phyloP scores from a whole-genome alignment of 2,329 filamentous ascomycete species.

The Phyllosticta citribraziliensis region DNA sequence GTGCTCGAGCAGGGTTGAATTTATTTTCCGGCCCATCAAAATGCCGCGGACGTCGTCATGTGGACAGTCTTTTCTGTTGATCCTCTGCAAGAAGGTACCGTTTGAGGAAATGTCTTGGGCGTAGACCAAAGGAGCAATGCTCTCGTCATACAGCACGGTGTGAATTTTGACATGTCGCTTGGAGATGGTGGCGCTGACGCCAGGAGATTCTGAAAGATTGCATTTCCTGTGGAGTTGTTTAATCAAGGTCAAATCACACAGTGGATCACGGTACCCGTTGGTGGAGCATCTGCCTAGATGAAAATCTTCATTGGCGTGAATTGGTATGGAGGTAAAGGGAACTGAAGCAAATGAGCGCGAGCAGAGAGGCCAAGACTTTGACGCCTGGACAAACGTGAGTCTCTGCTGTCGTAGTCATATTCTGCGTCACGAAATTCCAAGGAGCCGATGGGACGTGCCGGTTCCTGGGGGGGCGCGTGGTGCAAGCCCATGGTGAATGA shows the following conservation, averaged over 20 bases:
- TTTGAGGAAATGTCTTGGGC: constrained; percentile 37
- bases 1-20: constrained; percentile 33
- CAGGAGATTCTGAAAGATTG: constrained; percentile 18
- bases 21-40: constrained; percentile 22
- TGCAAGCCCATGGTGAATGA: not conserved
- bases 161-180: constrained; percentile 37
- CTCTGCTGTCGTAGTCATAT: constrained; percentile 2
- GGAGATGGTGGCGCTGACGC: constrained; percentile 27
- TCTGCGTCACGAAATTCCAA: constrained; percentile 4
- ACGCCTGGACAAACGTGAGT: not conserved
- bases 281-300: constrained; percentile 22
- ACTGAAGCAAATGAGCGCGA: not conserved
- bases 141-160: constrained; percentile 36
- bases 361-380: not conserved
- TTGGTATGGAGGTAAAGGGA: not conserved
- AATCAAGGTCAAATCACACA: not conserved
- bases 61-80: constrained; percentile 12
- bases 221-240: constrained; percentile 17
- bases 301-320: constrained; percentile 27
- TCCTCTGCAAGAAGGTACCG: constrained; percentile 28
- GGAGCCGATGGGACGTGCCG: not conserved
- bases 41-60: constrained; percentile 17
- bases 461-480: not conserved
- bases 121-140: constrained; percentile 38
- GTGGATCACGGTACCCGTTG: not conserved